Base-by-base conservation (phyloP, 2,329 filamentous ascomycete genomes). In the Fusarium acutatum region DNA sequence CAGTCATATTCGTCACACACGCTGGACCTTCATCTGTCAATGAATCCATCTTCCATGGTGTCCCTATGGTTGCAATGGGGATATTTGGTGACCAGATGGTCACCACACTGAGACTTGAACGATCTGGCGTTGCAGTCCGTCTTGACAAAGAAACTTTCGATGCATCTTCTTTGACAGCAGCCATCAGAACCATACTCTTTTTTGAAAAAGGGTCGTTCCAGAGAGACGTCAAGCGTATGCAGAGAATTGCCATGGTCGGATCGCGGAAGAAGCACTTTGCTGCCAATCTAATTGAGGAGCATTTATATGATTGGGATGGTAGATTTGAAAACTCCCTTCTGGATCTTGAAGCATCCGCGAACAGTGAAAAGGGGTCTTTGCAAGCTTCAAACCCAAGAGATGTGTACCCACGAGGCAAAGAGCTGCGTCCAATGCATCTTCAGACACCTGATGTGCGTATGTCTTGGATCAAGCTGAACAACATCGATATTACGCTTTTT, bases 391-490 rank as follows among this genome's bases (percentile, higher is more conserved):
- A 24, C 10, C 26, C 18, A 26, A 38, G 1, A 6, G 32, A n/a
- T 13, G 20, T 62, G 12, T 62, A 62, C 38, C 28, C 20, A 6
- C 24, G 38, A 26, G 49, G 49, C 32, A 37, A 22, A 14, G 59
- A 62, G 40, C 40, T 62, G 17, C 38, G 40, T 9, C 49, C 49
- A 14, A 62, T 62, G 59, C 49, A 56, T 32, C 59, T 62, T 32
- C 59, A 62, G 17, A 62, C 59, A 26, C 59, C 59, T 26, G 59
- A 62, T 34, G 37, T 57, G 20, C 49, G 59, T 32, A 62, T 62
- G 59, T 46, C 59, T n/a, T 62, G 59, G 59, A 30, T 62, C 37
- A 62, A 46, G 59, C 50, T 62, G 7, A 62, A 62, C 22, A 56
- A 56, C 18, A 57, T 62, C 22, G 59, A 62, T 13, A 38, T 57